These are phyloP conservation scores for Darksidea phi DNA, from an alignment of 495 filamentous ascomycete species.

Conservation along the genomic window DNA sequence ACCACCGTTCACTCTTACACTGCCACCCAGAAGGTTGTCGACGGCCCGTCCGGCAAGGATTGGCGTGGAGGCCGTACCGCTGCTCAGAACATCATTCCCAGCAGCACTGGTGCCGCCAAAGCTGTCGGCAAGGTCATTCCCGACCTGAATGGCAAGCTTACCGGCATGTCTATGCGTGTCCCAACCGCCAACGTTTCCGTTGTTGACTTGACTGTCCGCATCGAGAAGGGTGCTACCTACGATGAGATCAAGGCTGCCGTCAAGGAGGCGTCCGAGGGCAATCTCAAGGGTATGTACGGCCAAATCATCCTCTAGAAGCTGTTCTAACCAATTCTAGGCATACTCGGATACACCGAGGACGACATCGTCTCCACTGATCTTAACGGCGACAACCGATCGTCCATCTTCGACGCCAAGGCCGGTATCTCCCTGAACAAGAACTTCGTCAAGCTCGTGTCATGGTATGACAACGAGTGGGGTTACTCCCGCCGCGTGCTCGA, in stretches of 20 bases:
- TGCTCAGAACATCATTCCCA: constrained; percentile 99
- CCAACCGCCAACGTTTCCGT: constrained; percentile 98
- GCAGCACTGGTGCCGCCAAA: constrained; percentile 99
- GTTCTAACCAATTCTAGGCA: constrained; percentile 56
- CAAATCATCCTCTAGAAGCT: not conserved
- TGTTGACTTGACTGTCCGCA: constrained; percentile 91
- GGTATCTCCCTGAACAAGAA: constrained; percentile 97
- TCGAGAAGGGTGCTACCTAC: constrained; percentile 86
- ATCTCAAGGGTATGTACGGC: constrained; percentile 72
- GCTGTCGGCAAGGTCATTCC: constrained; percentile 99
- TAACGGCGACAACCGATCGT: constrained; percentile 86
- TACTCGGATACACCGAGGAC: constrained; percentile 95
- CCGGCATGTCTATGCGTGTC: constrained; percentile 98
- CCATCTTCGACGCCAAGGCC: constrained; percentile 99
- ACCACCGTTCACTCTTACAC: constrained; percentile 99
- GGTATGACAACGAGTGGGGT: constrained; percentile 98
- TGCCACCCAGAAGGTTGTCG: constrained; percentile 98
- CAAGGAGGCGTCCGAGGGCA: constrained; percentile 82
- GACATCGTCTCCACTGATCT: constrained; percentile 91
- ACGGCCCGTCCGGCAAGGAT: constrained; percentile 96
- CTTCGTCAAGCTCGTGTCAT: constrained; percentile 97
- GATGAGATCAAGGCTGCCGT: constrained; percentile 90
- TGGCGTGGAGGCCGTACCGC: constrained; percentile 98
- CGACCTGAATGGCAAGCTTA: constrained; percentile 96
- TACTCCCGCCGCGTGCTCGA: constrained; percentile 99